Base-by-base conservation (phyloP, 805 yeast species). In the Suhomyces emberorum region DNA sequence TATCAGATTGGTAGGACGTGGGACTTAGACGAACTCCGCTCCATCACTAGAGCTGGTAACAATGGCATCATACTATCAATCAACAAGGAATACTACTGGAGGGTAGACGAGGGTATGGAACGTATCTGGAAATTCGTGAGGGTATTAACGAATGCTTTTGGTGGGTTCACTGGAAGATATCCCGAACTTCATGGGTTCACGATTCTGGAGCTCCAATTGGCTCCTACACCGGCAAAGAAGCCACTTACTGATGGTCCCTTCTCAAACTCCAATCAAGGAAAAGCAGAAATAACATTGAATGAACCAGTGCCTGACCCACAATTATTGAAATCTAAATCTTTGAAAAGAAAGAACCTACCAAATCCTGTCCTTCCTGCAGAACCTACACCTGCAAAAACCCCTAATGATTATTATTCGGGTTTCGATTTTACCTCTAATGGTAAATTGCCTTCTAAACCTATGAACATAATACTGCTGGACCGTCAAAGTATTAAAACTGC, bases 1-100 rank as follows among this genome's bases (percentile, higher is more conserved):
- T 78, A 84, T 49, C 97, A 89, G 60, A 86, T 89, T 34, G 98
- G 98, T 21, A 75, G 96, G 51, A 83, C 95, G 3, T 89, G 98
- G 98, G 80, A 78, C 43, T 63, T 91, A 49, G 84, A 76, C 41
- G 95, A 86, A 48, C 64, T 91, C 44, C 57, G 69, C 3, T 57
- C 60, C 28, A 57, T 89, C 2, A 78, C 79, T 21, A 69, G 75
- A 37, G 72, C 62, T 18, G 72, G 72, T 9, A 72, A 69, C 2
- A 72, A 76, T 33, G 88, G 89, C 2, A 68, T 85, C 38, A 42
- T 72, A 0, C 65, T 84, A 35, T 65, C 66, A 12, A 69, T 91
- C 54, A 83, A 83, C 27, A 89, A 88, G 53, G 77, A 72, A 30
- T 91, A 89, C 57, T 89, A 80, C 61, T 89, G 97, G 97, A 48